These are phyloP conservation scores for Cenchrus americanus DNA, from an alignment of 176 grass and related monocot genomes.

Conservation along the genomic window DNA sequence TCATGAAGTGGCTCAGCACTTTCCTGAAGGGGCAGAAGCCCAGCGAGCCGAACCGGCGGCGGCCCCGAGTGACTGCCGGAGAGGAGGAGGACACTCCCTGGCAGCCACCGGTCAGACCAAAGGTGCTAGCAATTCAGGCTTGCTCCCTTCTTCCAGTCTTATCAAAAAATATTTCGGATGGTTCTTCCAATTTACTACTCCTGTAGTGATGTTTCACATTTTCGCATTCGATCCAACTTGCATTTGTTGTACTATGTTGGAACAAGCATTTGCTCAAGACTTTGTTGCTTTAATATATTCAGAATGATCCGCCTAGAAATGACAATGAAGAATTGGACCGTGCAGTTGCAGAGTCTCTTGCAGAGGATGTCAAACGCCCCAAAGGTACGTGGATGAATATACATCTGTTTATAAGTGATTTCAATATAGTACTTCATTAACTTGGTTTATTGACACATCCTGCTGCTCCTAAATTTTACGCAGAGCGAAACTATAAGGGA, in stretches of 20 bases:
- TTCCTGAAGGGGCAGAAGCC: constrained; percentile 76
- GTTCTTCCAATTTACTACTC: neutral
- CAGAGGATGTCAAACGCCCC: constrained; percentile 70
- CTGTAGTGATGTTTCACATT: constrained; percentile 22
- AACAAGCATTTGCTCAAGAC: constrained; percentile 25
- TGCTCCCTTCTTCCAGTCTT: constrained; percentile 19
- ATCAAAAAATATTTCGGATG: neutral
- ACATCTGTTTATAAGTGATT: neutral
- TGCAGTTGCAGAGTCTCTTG: constrained; percentile 83
- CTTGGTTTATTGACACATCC: neutral
- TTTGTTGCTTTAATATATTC: constrained; percentile 36
- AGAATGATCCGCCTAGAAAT: constrained; percentile 75
- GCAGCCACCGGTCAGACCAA: constrained; percentile 65
- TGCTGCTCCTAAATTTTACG: constrained; percentile 19
- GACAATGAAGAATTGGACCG: constrained; percentile 81
- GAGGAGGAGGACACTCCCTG: constrained; percentile 64
- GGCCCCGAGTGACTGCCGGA: constrained; percentile 47
- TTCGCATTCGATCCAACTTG: neutral
- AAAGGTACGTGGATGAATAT: constrained; percentile 52
- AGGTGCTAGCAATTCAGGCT: constrained; percentile 44
- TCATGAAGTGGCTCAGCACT: constrained; percentile 93
- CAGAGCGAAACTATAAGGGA: constrained; percentile 61
- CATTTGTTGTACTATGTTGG: neutral
- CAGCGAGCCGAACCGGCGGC: constrained; percentile 53
- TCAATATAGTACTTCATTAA: constrained; percentile 1